Evolutionary conservation across 1,139 yeast species (phyloP), one percentile per base, ranked within the genome.

Genomic region (Scheffersomyces quercinus): DNA sequence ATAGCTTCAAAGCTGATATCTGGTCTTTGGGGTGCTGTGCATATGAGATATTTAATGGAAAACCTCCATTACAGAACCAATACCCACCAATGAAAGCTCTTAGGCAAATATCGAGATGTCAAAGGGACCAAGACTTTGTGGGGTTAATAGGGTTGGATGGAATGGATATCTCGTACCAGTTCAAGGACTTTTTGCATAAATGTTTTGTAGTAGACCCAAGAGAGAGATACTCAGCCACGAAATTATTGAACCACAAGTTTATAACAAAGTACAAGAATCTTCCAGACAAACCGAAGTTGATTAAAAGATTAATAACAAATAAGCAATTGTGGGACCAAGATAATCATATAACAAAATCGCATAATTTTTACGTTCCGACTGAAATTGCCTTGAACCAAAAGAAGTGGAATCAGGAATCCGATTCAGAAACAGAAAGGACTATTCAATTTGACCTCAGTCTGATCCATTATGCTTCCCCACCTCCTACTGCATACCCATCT

Each of bases 11-110:
- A 52, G 97, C 99, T 1, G 99, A 95, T 62, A 82, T 93, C 3
- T 95, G 99, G 99, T 89, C 97, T 0, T 68, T 95, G 44, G 99
- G 99, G 0, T 88, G 93, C 49, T 88, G 96, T 30, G 86, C 91
- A 1, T 86, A 84, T 48, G 97, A 89, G 58, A 68, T 89, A 49
- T 85, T 87, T n/a, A 77, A 74, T 16, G 95, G 96, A 0, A 86
- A 81, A 52, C 97, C 97, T 0, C 97, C 97, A 3, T 63, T 86
- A 26, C 83, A 89, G 20, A 78, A 77, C 38, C 74, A 75, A 37
- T 88, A 82, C 54, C 63, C 77, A 1, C 95, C 96, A 3, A 86
- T 88, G 90, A 85, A 85, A 56, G 96, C 90, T 1, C 64, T 89
- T 28, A 64, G 70, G 41, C 65, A 50, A 70, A 81, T 58, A 62